Evolutionary conservation across 257 asterid genomes (phyloP).

Genomic region (Capsicum pubescens): DNA sequence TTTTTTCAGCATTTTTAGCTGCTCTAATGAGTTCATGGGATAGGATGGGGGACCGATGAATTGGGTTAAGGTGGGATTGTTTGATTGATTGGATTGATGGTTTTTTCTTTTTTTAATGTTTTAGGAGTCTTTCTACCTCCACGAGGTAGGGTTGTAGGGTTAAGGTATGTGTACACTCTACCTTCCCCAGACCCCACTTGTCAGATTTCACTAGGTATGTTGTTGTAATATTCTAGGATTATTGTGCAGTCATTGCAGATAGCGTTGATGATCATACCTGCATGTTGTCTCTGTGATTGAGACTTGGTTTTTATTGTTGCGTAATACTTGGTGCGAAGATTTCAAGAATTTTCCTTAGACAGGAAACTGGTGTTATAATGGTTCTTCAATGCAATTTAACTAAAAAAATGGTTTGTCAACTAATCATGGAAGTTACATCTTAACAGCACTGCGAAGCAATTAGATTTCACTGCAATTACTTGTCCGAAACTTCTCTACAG

Average conservation of each 20-base stretch:
- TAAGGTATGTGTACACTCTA: too few relatives aligned
- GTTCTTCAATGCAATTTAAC: neutral
- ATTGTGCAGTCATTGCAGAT: too few relatives aligned
- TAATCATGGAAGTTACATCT: neutral
- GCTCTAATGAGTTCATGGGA: neutral
- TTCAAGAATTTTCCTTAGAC: neutral
- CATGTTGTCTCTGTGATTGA: neutral
- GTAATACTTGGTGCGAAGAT: neutral
- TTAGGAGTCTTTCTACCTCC: too few relatives aligned
- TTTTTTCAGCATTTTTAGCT: neutral
- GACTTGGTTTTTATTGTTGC: neutral
- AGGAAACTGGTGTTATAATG: neutral
- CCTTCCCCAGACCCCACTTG: too few relatives aligned
- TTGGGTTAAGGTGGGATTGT: neutral
- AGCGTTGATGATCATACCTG: neutral
- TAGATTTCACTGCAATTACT: neutral
- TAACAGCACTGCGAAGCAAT: neutral
- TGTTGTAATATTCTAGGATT: too few relatives aligned
- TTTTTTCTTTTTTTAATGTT: too few relatives aligned
- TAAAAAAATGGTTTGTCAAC: too few relatives aligned
- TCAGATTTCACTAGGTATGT: too few relatives aligned
- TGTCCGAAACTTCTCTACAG: neutral
- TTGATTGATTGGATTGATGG: neutral
- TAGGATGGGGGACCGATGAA: neutral
- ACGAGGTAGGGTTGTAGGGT: too few relatives aligned